Percentiles rank a stretch among this genome's conserved stretches.
Conservation (phyloP, 2,329 filamentous ascomycete genomes). For the Colletotrichum godetiae region DNA sequence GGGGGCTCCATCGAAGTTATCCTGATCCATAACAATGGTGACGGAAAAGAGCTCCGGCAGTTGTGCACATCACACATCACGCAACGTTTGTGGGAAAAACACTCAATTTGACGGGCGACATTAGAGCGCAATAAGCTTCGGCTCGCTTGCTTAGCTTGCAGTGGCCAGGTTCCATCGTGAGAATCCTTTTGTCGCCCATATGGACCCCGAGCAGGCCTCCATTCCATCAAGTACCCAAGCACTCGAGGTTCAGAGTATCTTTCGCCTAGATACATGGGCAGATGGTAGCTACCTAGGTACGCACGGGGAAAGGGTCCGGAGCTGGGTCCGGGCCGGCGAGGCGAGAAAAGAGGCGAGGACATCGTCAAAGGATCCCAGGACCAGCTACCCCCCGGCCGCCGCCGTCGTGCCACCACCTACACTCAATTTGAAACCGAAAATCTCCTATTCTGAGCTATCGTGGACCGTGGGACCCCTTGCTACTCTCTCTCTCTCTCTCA, state of each 20-base stretch:
- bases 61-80: neutral
- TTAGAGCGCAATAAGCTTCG: neutral
- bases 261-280: neutral
- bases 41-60: neutral
- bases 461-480: neutral
- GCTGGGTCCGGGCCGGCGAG: neutral
- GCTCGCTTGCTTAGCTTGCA: neutral
- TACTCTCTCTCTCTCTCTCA: neutral
- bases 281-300: no score
- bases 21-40: neutral
- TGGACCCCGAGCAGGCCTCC: neutral
- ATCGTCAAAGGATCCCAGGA: neutral
- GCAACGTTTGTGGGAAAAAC: neutral
- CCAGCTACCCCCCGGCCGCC: neutral
- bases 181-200: neutral
- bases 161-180: neutral
- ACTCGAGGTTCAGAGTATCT: neutral
- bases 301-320: neutral
- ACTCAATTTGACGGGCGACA: neutral
- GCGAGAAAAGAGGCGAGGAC: neutral
- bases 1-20: neutral
- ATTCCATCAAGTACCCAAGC: neutral
- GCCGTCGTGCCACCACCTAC: neutral
- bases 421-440: slow-evolving; percentile 21
- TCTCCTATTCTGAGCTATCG: slow-evolving; percentile 25